Base-by-base conservation (phyloP, 2,329 filamentous ascomycete species). In the Trichoderma aggressivum region DNA sequence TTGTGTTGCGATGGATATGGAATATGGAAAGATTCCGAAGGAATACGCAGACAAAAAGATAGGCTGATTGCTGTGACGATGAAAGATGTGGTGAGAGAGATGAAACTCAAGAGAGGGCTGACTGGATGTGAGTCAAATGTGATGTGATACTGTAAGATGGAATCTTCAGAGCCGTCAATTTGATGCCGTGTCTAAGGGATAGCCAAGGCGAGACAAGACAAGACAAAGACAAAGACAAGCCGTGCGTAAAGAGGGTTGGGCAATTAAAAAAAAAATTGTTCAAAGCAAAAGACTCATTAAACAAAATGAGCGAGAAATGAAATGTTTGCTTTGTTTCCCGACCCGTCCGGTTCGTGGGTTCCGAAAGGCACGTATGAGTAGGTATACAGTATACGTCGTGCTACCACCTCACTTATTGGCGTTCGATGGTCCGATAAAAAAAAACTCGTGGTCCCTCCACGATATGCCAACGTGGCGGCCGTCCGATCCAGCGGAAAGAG, bases 401-500 rank as follows among this genome's bases (percentile, higher is more conserved):
- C 34, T 32, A 59, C 56, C 26, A 21, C n/a, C n/a, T n/a, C n/a
- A 28, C 56, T 21, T 34, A 14, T 34, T 59, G 56, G 56, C 39
- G 32, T 59, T 34, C 18, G 56, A 43, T 59, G 65, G 36, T 43
- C n/a, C 59, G 36, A 53, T 24, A 43, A 21, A 16, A 50, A 50
- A 53, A 53, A 24, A 24, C 47, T 53, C 47, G 47, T 53, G n/a
- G 47, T 53, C 63, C 26, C 68, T 72, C 63, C 61, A 62, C 72
- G 24, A 62, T 64, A 36, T 50, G 55, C 64, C 43, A 72, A 72
- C 47, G 70, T 72, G 66, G 70, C 65, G 60, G 18, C 72, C 70
- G 70, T 73, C 73, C 73, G 71, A 73, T 62, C 71, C 73, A 72
- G 73, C 72, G 72, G 73, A 73, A 72, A 43, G 32, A 39, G 30